A percentile compares a stretch with the other conserved stretches of the same genome.
These are phyloP conservation scores for Hydrangea macrophylla DNA, from an alignment of 148 eudicot genomes.

Conservation along the genomic window DNA sequence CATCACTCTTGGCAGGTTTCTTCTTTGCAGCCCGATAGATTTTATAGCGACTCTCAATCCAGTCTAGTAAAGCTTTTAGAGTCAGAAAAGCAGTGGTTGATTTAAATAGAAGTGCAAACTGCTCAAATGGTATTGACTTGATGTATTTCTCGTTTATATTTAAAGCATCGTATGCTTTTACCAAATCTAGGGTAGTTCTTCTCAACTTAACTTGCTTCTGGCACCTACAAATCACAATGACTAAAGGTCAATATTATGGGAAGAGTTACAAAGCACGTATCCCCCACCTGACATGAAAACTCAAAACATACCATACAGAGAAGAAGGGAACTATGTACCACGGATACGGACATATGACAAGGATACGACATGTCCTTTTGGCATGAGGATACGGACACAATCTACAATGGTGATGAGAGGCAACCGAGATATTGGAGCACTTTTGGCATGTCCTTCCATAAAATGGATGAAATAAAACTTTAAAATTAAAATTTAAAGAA, in stretches of 20 bases:
- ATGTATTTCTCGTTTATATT: slow-evolving; percentile 52
- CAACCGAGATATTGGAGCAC: slow-evolving; percentile 71
- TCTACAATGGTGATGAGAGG: slow-evolving; percentile 70
- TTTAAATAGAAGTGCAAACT: slow-evolving; percentile 71
- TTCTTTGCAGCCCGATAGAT: slow-evolving; percentile 30
- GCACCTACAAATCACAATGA: slow-evolving; percentile 37
- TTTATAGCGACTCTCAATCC: slow-evolving; percentile 65
- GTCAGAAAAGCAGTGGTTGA: slow-evolving; percentile 51
- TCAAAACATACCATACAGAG: too few relatives aligned
- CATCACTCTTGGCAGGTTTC: slow-evolving; percentile 41
- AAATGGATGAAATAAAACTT: too few relatives aligned
- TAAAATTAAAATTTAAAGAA: too few relatives aligned
- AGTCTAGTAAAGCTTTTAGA: slow-evolving; percentile 65
- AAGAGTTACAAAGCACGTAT: too few relatives aligned
- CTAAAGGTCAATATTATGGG: too few relatives aligned
- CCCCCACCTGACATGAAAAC: too few relatives aligned
- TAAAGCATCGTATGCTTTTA: slow-evolving; percentile 50
- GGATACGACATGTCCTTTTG: too few relatives aligned
- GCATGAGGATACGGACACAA: too few relatives aligned
- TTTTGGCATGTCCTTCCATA: slow-evolving; percentile 84
- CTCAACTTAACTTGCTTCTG: slow-evolving; percentile 54
- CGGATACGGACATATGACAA: too few relatives aligned
- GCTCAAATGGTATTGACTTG: slow-evolving; percentile 81
- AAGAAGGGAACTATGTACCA: too few relatives aligned
- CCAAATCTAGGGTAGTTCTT: slow-evolving; percentile 67